Base-by-base conservation (phyloP, 2,329 filamentous ascomycete species). In the Ophiocordyceps sinensis region DNA sequence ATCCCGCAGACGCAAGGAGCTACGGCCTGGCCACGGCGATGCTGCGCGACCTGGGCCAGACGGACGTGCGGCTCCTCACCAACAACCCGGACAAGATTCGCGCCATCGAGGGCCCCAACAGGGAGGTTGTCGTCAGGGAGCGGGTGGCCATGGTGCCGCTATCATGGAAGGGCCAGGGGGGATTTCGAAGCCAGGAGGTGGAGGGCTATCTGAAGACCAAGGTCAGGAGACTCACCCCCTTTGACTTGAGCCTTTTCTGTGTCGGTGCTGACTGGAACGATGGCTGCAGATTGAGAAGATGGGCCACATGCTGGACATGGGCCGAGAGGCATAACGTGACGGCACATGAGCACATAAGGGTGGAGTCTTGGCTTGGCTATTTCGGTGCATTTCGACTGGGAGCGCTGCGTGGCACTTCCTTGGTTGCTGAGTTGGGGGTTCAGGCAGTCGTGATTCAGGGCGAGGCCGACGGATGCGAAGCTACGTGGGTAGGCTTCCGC, bases 61-160 rank as follows among this genome's bases (percentile, higher is more conserved):
- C 65, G 12, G 83, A 88, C 26, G 79, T 96, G 41, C 71, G 85
- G 30, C 65, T 98, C 39, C 65, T 98, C 51, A 98, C 91, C 10
- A 98, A 98, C 59, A 98, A 98, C 53, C 91, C 91, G 0, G 91
- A 98, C 52, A 98, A 98, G 67, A 85, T 98, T 35, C 71, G 86
- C 14, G 91, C 91, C 0, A 84, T 98, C 1, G 91, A 98, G 59
- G 91, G 91, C 0, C 88, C 88, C 0, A 85, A 85, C 49, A 69
- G 87, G 11, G 89, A 98, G 63, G 72, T 98, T 12, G 72, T 82
- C 9, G 91, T 98, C 2, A 84, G 74, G 49, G 89, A 96, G 62
- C 68, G 91, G 37, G 88, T 98, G 12, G 81, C 88, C 2, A 98
- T 98, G 91, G 80, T 98, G 43, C 91, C 91, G 3, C 59, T 96